phyloP scores from a whole-genome alignment of 192 early-diverging fungal species.

The Coemansia javaensis region DNA sequence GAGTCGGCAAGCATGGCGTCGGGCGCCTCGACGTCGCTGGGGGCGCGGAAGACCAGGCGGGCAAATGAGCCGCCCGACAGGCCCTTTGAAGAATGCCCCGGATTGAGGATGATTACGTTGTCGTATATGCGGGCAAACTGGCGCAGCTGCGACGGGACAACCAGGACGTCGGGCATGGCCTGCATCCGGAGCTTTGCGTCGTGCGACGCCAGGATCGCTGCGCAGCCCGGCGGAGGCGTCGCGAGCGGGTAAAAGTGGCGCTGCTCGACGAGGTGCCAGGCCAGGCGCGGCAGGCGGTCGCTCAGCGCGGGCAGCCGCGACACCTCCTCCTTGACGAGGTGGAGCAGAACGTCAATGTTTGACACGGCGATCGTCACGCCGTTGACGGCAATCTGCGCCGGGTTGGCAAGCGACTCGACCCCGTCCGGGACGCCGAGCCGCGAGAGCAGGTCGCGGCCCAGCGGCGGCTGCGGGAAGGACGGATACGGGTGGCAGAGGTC shows the following conservation, averaged over 20 bases:
- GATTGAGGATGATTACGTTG: slow-evolving; percentile 78
- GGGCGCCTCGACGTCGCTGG: background rate
- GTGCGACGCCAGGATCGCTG: slow-evolving; percentile 31
- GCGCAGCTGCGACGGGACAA: slow-evolving; percentile 70
- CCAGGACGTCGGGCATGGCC: slow-evolving; percentile 76
- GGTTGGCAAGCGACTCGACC: slow-evolving; percentile 62
- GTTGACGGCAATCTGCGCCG: slow-evolving; percentile 78
- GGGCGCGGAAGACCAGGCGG: slow-evolving; percentile 64
- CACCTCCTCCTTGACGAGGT: slow-evolving; percentile 66
- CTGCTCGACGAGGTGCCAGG: slow-evolving; percentile 75
- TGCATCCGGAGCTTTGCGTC: slow-evolving; percentile 40
- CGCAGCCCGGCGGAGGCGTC: slow-evolving; percentile 52
- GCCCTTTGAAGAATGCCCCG: slow-evolving; percentile 68
- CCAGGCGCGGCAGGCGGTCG: slow-evolving; percentile 68
- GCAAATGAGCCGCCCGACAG: slow-evolving; percentile 80
- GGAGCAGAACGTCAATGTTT: slow-evolving; percentile 71
- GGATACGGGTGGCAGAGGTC: slow-evolving; percentile 71
- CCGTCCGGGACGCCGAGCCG: slow-evolving; percentile 32
- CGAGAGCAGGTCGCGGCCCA: slow-evolving; percentile 31
- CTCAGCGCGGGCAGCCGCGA: slow-evolving; percentile 38
- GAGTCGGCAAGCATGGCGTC: slow-evolving; percentile 10
- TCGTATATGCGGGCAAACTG: slow-evolving; percentile 70
- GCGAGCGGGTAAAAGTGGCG: slow-evolving; percentile 83
- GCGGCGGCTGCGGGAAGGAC: slow-evolving; percentile 82
- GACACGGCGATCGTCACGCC: slow-evolving; percentile 74